Evolutionary conservation across 2,329 filamentous ascomycete genomes (phyloP).

Genomic region (Cercospora nicotianae): DNA sequence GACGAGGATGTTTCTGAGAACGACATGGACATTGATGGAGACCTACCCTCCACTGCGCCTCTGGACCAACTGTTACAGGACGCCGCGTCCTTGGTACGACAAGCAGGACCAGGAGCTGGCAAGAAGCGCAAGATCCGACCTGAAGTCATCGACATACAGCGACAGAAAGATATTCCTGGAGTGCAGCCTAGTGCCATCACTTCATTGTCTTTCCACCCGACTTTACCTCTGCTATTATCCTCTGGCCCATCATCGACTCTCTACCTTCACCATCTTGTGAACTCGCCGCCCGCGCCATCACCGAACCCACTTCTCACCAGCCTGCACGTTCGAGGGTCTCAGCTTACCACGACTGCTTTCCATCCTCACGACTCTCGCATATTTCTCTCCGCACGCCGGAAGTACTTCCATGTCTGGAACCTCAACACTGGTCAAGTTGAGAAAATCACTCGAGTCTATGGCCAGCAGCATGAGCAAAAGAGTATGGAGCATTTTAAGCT

Average conservation of each 20-base stretch:
- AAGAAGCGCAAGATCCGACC: constrained; percentile 75
- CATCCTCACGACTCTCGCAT: constrained; percentile 70
- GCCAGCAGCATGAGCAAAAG: constrained; percentile 77
- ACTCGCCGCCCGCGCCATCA: constrained; percentile 67
- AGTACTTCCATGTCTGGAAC: constrained; percentile 95
- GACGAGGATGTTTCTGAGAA: constrained; percentile 43
- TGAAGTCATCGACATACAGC: constrained; percentile 86
- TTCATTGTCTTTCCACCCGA: constrained; percentile 85
- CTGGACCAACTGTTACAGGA: constrained; percentile 78
- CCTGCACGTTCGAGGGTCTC: constrained; percentile 78
- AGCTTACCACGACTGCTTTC: constrained; percentile 83
- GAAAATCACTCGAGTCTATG: constrained; percentile 74
- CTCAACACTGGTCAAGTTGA: constrained; percentile 77
- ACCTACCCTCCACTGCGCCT: constrained; percentile 67
- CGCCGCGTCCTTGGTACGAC: constrained; percentile 63
- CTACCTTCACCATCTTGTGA: constrained; percentile 82
- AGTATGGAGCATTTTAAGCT: constrained; percentile 89
- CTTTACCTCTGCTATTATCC: constrained; percentile 83
- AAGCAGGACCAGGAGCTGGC: constrained; percentile 46
- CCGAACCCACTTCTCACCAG: constrained; percentile 90
- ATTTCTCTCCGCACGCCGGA: constrained; percentile 82
- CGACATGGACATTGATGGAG: constrained; percentile 59
- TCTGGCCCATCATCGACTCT: constrained; percentile 83
- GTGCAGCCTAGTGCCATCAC: constrained; percentile 74
- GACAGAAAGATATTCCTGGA: constrained; percentile 80